A percentile compares a stretch with the other conserved stretches of the same genome.
Conservation (phyloP, 441 rosid species). For the Jatropha podagrica region DNA sequence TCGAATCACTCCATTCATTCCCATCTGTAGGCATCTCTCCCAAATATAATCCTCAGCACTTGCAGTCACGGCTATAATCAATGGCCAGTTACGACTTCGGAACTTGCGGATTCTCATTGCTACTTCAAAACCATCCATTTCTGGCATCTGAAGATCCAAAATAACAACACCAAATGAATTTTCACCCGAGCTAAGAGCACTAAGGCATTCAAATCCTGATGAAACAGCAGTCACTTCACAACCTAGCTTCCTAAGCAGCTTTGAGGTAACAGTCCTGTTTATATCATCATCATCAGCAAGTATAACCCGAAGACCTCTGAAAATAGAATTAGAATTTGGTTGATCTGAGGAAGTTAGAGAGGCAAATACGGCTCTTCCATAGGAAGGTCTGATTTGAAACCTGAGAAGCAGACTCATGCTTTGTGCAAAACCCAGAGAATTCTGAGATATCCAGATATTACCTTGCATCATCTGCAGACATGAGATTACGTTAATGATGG, state of each 20-base stretch:
- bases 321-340: constrained; percentile 54
- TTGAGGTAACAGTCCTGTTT: constrained; percentile 73
- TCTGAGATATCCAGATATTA: constrained; percentile 58
- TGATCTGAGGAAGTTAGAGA: constrained; percentile 50
- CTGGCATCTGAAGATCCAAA: constrained; percentile 84
- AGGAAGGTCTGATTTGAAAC: constrained; percentile 57
- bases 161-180: constrained; percentile 57
- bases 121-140: constrained; percentile 86
- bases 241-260: constrained; percentile 82
- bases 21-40: constrained; percentile 68
- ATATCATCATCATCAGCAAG: constrained; percentile 70
- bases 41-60: constrained; percentile 59
- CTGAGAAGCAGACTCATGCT: constrained; percentile 65
- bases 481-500: constrained; percentile 7
- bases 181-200: constrained; percentile 46
- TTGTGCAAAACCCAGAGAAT: constrained; percentile 53
- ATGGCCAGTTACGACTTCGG: constrained; percentile 63
- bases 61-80: constrained; percentile 72
- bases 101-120: constrained; percentile 68
- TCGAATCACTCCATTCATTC: constrained; percentile 80
- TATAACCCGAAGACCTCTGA: constrained; percentile 65
- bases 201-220: constrained; percentile 82
- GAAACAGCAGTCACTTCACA: constrained; percentile 70
- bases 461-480: constrained; percentile 75
- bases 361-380: constrained; percentile 34